Conservation (phyloP, 169 alveolate species). For the Plasmodium berghei region DNA sequence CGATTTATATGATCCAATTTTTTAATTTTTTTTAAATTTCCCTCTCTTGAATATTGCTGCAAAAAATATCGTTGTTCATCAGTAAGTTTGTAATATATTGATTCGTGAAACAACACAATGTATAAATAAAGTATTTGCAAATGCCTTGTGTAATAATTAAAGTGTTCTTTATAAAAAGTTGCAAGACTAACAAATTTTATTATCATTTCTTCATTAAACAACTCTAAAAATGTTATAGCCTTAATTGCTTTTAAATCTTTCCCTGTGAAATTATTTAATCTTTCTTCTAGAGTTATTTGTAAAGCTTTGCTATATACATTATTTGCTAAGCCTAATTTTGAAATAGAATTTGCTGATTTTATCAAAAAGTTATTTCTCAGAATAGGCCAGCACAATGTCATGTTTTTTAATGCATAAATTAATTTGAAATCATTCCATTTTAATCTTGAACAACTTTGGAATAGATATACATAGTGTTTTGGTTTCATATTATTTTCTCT, state of each 20-base stretch:
- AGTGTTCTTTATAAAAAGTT: conserved; percentile 79
- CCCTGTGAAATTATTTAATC: conserved; percentile 79
- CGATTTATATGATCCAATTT: neutral
- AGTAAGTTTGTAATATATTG: conserved; percentile 28
- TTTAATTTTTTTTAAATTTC: conserved; percentile 45
- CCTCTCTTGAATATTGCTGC: conserved; percentile 33
- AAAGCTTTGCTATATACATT: conserved; percentile 79
- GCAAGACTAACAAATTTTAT: conserved; percentile 77
- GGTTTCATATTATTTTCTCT: conserved; percentile 85
- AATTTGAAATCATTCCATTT: conserved; percentile 80
- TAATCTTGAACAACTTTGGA: conserved; percentile 82
- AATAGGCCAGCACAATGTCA: conserved; percentile 86
- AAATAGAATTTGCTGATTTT: conserved; percentile 82
- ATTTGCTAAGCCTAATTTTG: conserved; percentile 81
- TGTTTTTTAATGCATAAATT: conserved; percentile 82
- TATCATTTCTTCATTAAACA: conserved; percentile 83
- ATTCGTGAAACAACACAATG: conserved; percentile 29
- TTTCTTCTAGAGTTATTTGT: conserved; percentile 76
- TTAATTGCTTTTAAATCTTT: conserved; percentile 21
- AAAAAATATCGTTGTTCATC: conserved; percentile 42
- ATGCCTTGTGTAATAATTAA: conserved; percentile 80
- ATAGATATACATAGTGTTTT: conserved; percentile 85
- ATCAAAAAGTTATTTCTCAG: conserved; percentile 84
- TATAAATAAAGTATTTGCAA: conserved; percentile 80
- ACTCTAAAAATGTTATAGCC: conserved; percentile 79